These are phyloP conservation scores for Debaryomyces coudertii DNA, from an alignment of 1,139 yeast species.

Conservation along the genomic window DNA sequence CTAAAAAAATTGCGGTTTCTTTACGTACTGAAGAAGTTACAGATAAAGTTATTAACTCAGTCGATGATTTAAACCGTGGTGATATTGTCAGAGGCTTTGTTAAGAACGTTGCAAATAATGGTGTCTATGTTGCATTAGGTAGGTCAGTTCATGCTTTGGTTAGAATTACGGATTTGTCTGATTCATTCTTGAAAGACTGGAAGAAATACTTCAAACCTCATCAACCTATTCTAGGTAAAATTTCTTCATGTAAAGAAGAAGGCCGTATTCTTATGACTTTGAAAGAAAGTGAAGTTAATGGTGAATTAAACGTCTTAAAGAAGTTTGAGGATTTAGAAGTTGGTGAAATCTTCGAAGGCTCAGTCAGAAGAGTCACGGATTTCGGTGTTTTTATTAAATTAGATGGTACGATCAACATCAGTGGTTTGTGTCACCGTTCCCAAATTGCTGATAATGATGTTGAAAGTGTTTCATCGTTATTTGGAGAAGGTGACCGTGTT, in stretches of 20 bases:
- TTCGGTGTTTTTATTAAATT: constrained; percentile 89
- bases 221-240: constrained; percentile 78
- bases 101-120: constrained; percentile 73
- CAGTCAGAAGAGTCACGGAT: constrained; percentile 77
- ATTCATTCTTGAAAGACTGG: constrained; percentile 84
- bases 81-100: constrained; percentile 79
- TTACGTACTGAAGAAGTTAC: constrained; percentile 57
- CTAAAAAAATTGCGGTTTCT: constrained; percentile 64
- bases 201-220: constrained; percentile 69
- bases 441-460: constrained; percentile 74
- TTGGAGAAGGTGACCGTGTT: constrained; percentile 87
- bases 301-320: constrained; percentile 60
- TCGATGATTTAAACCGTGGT: constrained; percentile 66
- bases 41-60: constrained; percentile 54
- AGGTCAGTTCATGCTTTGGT: constrained; percentile 77
- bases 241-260: constrained; percentile 62
- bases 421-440: constrained; percentile 87
- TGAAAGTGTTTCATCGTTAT: constrained; percentile 58
- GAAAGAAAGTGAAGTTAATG: constrained; percentile 79
- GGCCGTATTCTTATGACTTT: constrained; percentile 75
- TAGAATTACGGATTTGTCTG: constrained; percentile 80
- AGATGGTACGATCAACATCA: constrained; percentile 71
- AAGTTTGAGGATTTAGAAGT: constrained; percentile 65
- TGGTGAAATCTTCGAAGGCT: constrained; percentile 78
- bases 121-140: constrained; percentile 79